phyloP scores from a whole-genome alignment of 1,284 basidiomycete genomes.

The Mycocalia duriaeana region DNA sequence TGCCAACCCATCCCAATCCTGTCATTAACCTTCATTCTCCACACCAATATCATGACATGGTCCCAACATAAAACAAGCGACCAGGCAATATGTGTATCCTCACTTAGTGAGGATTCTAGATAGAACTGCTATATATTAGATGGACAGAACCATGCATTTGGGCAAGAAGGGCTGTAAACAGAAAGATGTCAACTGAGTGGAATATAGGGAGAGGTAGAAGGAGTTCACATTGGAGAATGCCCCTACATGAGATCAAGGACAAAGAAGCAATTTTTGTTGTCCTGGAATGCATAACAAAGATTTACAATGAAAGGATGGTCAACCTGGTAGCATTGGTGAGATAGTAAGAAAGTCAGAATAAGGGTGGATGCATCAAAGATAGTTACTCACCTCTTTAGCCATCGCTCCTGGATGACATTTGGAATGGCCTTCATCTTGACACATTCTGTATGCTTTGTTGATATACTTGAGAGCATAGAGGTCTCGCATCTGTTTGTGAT shows the following conservation, averaged over 20 bases:
- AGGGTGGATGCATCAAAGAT: conserved; percentile 19
- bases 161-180: conserved; percentile 84
- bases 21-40: too few relatives aligned
- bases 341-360: conserved; percentile 2
- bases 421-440: conserved; percentile 97
- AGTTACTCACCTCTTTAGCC: conserved; percentile 78
- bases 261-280: conserved; percentile 99
- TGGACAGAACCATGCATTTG: conserved; percentile 69
- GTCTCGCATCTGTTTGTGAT: conserved; percentile 94
- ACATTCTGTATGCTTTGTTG: conserved; percentile 95
- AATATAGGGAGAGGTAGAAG: conserved; percentile 45
- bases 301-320: conserved; percentile 98
- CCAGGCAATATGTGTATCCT: conserved; percentile 82
- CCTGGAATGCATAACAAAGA: conserved; percentile 96
- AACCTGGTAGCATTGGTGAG: conserved; percentile 48
- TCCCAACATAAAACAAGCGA: too few relatives aligned
- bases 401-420: conserved; percentile 93
- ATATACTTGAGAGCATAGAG: conserved; percentile 99
- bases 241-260: conserved; percentile 97
- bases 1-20: too few relatives aligned
- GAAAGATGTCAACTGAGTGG: conserved; percentile 91
- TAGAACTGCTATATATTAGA: background rate
- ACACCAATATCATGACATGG: too few relatives aligned
- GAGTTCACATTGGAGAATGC: conserved; percentile 85
- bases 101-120: conserved; percentile 70